Conservation (phyloP, 139 green algal species). For the Picochlorum costavermella region DNA sequence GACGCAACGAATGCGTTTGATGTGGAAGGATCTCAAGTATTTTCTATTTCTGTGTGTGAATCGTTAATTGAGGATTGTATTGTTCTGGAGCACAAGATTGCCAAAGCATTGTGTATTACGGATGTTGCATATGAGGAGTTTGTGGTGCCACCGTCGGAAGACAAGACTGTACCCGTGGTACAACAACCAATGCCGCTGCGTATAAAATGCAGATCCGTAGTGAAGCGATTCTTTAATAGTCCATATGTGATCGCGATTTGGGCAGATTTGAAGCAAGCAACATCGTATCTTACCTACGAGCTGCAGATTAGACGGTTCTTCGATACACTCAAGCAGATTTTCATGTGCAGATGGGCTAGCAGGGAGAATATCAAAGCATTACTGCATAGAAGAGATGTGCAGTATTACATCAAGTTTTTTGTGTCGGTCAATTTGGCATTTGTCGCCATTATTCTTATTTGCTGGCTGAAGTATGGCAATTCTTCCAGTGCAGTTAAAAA, state of each 20-base stretch:
- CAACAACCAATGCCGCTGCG: background rate
- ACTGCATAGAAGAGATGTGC: background rate
- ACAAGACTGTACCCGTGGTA: background rate
- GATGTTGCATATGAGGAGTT: background rate
- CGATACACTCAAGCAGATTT: background rate
- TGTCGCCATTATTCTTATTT: conserved; percentile 10
- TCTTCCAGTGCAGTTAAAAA: background rate
- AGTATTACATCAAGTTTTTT: conserved; percentile 13
- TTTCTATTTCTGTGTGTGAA: background rate
- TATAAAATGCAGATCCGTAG: background rate
- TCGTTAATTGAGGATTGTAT: background rate
- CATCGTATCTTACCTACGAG: background rate
- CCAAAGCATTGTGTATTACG: background rate
- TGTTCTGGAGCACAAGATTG: background rate
- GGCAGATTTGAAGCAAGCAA: background rate
- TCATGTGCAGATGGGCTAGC: background rate
- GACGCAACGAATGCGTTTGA: background rate
- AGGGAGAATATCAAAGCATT: background rate
- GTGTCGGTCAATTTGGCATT: conserved; percentile 3
- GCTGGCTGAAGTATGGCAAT: conserved; percentile 5
- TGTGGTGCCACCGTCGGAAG: too few relatives aligned
- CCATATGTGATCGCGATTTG: background rate
- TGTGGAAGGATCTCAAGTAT: background rate
- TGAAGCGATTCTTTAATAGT: background rate
- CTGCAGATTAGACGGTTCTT: background rate